Base-by-base conservation (phyloP, 164 flowering plant species). In the Vitis amurensis region DNA sequence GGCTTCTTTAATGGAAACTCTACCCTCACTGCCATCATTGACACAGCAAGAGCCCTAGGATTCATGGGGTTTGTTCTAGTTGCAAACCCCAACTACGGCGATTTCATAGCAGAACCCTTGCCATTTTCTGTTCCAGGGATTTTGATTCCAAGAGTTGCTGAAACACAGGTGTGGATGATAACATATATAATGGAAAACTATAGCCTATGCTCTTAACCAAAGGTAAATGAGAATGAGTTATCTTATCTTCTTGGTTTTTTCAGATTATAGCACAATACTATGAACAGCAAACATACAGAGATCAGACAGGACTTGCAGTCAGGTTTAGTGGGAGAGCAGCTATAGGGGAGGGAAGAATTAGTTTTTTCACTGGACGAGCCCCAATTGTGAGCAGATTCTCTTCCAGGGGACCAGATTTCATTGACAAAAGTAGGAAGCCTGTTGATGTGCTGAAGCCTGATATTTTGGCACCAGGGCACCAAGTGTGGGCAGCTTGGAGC, bases 401-500 rank as follows among this genome's bases (percentile, higher is more conserved):
- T 44, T 86, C 99, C 13, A 90, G 99, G 55, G 99, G 98, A 55
- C 98, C 98, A 3, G 89, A 90, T 78, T 78, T 82, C 50, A 74
- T 83, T n/a, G 91, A 93, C 72, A 68, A 16, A 12, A 70, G 63
- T 49, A 76, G 78, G 66, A 84, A 58, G 55, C 83, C 79, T 14
- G 72, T 82, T 11, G 98, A 95, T 74, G 90, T 93, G 1, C 84
- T 95, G 16, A 95, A 95, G 79, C 99, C 99, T 5, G 97, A 95
- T 78, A 77, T 93, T 75, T 81, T 88, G 17, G 98, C 99, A 10
- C 99, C 98, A 0, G 99, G 99, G 27, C 85, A 89, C 70, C 88
- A 82, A 55, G 77, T 95, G 8, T 95, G 99, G 99, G 98, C 90
- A 59, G 98, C 97, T 66, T 95, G 99, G 99, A 93, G 94, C 73